Conservation (phyloP, 2,329 filamentous ascomycete genomes). For the Penicillium sp. region DNA sequence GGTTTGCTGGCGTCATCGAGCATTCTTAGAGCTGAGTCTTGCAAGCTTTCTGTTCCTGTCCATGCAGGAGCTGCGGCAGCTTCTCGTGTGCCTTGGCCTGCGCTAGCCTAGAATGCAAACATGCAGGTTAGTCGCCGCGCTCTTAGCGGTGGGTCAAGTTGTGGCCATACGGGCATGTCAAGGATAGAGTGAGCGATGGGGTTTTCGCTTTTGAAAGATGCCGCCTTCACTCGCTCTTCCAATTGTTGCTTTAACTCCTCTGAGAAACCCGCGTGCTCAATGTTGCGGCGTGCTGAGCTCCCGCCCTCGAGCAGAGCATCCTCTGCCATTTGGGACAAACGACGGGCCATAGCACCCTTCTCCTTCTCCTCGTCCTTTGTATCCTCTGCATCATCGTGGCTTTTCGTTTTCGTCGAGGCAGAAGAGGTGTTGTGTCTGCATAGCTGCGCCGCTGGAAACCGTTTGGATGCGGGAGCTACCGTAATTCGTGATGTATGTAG, state of each 20-base stretch:
- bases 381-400: conserved; percentile 10
- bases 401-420: conserved; percentile 12
- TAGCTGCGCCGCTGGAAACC: conserved; percentile 25
- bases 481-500: conserved; percentile 13
- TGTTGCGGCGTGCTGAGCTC: conserved; percentile 54
- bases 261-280: conserved; percentile 64
- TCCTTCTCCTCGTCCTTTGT: conserved; percentile 30
- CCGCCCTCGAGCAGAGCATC: conserved; percentile 57
- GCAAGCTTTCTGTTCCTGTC: conserved; percentile 72
- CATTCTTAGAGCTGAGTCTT: conserved; percentile 82
- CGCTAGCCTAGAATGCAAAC: conserved; percentile 46
- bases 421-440: conserved; percentile 22
- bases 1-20: conserved; percentile 63
- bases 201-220: conserved; percentile 56
- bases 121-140: background rate
- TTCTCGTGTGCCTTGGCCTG: conserved; percentile 67
- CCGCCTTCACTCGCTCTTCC: conserved; percentile 59
- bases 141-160: background rate
- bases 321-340: conserved; percentile 61
- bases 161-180: conserved; percentile 49
- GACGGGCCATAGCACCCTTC: conserved; percentile 58
- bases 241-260: conserved; percentile 60
- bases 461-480: conserved; percentile 11
- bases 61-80: conserved; percentile 70
- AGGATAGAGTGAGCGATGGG: conserved; percentile 55